phyloP scores from a whole-genome alignment of 768 basidiomycete species.

The Sarcodon aspratus region DNA sequence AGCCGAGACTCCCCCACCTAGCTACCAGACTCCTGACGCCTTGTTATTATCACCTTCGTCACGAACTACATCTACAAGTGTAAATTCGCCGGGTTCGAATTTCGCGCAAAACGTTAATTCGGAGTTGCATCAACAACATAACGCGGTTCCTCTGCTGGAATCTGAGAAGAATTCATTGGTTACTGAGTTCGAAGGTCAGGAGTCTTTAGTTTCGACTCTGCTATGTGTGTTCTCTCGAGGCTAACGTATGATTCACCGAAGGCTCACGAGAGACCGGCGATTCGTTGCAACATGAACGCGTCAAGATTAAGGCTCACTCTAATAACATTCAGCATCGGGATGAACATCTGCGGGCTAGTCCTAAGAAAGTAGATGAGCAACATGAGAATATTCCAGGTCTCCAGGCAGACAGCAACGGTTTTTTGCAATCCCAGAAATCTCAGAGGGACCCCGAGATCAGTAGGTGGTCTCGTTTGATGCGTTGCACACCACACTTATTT shows the following conservation, averaged over 20 bases:
- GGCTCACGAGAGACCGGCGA: constrained; percentile 8
- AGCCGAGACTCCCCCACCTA: constrained; percentile 19
- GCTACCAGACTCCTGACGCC: constrained; percentile 13
- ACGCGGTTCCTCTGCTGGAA: constrained; percentile 2
- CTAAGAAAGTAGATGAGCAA: background rate
- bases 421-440: background rate
- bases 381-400: background rate
- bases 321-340: constrained; percentile 9
- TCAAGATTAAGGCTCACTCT: constrained; percentile 26
- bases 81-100: constrained; percentile 4
- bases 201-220: constrained; percentile 5
- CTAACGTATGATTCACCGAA: background rate
- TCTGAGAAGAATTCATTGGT: constrained; percentile 3
- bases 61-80: constrained; percentile 1
- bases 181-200: background rate
- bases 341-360: background rate
- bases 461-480: too few species aligned
- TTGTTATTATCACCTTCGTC: constrained; percentile 6
- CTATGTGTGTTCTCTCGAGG: background rate
- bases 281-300: constrained; percentile 22
- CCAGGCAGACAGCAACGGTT: too few species aligned
- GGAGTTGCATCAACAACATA: constrained; percentile 7
- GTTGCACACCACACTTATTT: background rate
- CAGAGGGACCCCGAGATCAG: background rate
- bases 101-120: background rate